These are phyloP conservation scores for Pezicula radicicola DNA, from an alignment of 2,329 filamentous ascomycete genomes.

Conservation along the genomic window DNA sequence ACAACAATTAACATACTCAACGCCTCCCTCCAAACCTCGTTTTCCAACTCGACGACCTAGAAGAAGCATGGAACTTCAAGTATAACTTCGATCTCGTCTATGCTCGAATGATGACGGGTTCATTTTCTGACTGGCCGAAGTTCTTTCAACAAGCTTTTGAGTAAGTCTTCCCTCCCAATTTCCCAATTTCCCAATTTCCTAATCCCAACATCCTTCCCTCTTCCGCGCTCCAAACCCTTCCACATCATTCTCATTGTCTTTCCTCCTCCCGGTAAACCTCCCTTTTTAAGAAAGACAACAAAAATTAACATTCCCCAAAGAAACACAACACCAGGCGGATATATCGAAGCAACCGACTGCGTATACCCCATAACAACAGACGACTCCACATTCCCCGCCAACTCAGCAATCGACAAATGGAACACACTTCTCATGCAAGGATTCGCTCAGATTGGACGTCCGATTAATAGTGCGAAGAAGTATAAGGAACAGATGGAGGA, in stretches of 20 bases:
- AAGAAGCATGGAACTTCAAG: slow-evolving; percentile 52
- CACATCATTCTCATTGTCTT: background rate
- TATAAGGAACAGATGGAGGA: slow-evolving; percentile 13
- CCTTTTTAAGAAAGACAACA: background rate
- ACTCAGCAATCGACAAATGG: slow-evolving; percentile 11
- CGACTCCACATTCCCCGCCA: slow-evolving; percentile 25
- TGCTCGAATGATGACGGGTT: slow-evolving; percentile 32
- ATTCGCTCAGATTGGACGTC: slow-evolving; percentile 26
- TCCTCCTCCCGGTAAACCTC: background rate
- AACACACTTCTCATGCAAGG: slow-evolving; percentile 26
- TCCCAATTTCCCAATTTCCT: too few species aligned
- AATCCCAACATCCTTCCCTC: too few species aligned
- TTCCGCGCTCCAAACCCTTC: background rate
- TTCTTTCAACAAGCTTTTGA: slow-evolving; percentile 7
- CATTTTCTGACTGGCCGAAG: slow-evolving; percentile 8
- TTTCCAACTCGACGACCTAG: slow-evolving; percentile 56
- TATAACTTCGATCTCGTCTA: slow-evolving; percentile 59
- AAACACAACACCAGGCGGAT: slow-evolving; percentile 25
- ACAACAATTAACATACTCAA: slow-evolving; percentile 13
- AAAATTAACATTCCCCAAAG: background rate
- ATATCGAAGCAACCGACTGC: slow-evolving; percentile 29
- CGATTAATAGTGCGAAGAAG: slow-evolving; percentile 25
- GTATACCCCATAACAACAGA: slow-evolving; percentile 24
- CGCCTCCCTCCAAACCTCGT: slow-evolving; percentile 51
- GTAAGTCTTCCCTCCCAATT: background rate